These are phyloP conservation scores for Huntiella abstrusa DNA, from an alignment of 2,329 filamentous ascomycete species.

Conservation along the genomic window DNA sequence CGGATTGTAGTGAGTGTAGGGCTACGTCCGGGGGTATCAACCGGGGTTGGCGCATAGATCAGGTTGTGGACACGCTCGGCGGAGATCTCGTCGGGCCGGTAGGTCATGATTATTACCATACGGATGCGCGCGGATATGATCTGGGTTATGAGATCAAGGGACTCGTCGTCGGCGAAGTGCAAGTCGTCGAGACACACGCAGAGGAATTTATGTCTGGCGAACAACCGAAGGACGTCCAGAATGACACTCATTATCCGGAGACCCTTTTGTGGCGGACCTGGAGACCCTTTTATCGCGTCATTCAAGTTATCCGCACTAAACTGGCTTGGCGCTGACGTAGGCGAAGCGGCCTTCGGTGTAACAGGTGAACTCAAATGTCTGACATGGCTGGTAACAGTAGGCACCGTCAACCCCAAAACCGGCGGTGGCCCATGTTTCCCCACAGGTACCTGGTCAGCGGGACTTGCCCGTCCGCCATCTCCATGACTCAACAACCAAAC, in stretches of 20 bases:
- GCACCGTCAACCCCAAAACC: conserved; percentile 10
- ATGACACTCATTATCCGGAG: conserved; percentile 76
- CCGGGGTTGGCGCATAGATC: conserved; percentile 26
- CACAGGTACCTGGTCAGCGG: conserved; percentile 14
- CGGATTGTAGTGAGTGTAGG: conserved; percentile 49
- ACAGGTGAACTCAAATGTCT: conserved; percentile 32
- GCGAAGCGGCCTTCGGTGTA: conserved; percentile 27
- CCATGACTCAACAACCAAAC: conserved; percentile 46
- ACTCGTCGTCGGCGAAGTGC: conserved; percentile 79
- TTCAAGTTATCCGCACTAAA: conserved; percentile 26
- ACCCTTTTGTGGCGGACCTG: conserved; percentile 23
- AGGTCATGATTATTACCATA: conserved; percentile 65
- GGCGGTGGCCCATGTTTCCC: conserved; percentile 9
- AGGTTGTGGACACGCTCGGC: conserved; percentile 35
- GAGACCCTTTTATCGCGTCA: neutral
- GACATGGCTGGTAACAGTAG: conserved; percentile 19
- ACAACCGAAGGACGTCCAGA: conserved; percentile 63
- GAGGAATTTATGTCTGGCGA: conserved; percentile 70
- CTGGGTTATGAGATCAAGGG: conserved; percentile 61
- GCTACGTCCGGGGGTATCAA: conserved; percentile 26
- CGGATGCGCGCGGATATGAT: conserved; percentile 63
- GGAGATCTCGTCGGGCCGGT: conserved; percentile 46
- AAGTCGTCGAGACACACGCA: conserved; percentile 79
- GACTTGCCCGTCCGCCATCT: conserved; percentile 11
- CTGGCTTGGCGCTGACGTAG: conserved; percentile 21